Evolutionary conservation across 1,284 basidiomycete genomes (phyloP).

Genomic region (Irpex sp.): DNA sequence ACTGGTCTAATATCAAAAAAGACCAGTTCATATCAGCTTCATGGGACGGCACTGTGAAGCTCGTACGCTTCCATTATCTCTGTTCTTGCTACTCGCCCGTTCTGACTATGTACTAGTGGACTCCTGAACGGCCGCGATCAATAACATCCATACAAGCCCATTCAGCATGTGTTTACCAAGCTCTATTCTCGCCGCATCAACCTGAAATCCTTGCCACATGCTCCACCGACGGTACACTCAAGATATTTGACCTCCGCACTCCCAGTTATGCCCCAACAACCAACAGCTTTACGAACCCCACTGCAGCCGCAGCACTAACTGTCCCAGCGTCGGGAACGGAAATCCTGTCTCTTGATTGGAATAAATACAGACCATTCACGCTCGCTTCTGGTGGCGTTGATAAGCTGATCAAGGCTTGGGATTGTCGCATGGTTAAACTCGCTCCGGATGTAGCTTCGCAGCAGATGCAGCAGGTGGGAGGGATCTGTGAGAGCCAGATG

Average conservation of each 20-base stretch:
- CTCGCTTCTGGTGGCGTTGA: conserved; percentile 83
- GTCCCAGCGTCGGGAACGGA: conserved; percentile 68
- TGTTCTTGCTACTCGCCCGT: neutral
- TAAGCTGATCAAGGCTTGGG: conserved; percentile 77
- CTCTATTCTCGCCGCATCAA: conserved; percentile 87
- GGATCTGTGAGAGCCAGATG: conserved; percentile 60
- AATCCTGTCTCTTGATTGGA: conserved; percentile 83
- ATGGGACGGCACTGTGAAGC: conserved; percentile 90
- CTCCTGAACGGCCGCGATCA: conserved; percentile 73
- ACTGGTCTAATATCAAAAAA: conserved; percentile 96
- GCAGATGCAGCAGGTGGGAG: conserved; percentile 49
- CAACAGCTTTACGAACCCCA: conserved; percentile 56
- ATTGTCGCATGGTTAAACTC: conserved; percentile 72
- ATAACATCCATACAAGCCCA: conserved; percentile 80
- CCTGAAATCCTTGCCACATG: conserved; percentile 78
- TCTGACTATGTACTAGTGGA: conserved; percentile 59
- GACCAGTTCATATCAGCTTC: conserved; percentile 83
- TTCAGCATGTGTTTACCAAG: conserved; percentile 81
- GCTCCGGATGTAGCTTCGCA: conserved; percentile 29
- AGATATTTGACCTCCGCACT: conserved; percentile 74
- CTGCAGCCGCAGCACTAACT: conserved; percentile 61
- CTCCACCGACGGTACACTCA: conserved; percentile 79
- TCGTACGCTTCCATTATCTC: conserved; percentile 47
- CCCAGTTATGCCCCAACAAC: conserved; percentile 36
- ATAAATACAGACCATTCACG: conserved; percentile 80